A percentile compares a stretch with the other conserved stretches of the same genome.
Evolutionary conservation across 2,329 filamentous ascomycete genomes (phyloP).

Genomic region (Tolypocladium pustulatum): DNA sequence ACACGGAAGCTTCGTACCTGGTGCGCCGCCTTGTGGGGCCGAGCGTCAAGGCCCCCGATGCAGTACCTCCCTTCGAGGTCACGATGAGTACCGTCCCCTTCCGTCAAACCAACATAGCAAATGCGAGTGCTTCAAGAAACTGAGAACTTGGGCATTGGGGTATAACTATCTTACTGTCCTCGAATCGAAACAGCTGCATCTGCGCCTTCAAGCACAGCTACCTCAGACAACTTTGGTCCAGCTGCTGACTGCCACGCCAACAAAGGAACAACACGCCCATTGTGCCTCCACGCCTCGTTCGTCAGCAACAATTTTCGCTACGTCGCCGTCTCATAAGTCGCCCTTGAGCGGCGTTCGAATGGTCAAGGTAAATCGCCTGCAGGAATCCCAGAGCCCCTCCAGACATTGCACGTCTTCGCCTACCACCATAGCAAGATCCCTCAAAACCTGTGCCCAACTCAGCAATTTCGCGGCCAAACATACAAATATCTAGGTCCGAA

Average conservation of each 20-base stretch:
- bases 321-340: not conserved
- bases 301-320: not conserved
- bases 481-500: slow-evolving; percentile 3
- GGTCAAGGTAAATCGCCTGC: not conserved
- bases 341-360: not conserved
- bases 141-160: slow-evolving; percentile 1
- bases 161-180: slow-evolving; percentile 1
- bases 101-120: not conserved
- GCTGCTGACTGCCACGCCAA: not conserved
- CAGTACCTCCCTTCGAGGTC: not conserved
- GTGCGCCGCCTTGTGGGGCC: not conserved
- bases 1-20: not conserved
- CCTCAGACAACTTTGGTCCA: not conserved
- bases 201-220: not conserved
- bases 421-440: not conserved
- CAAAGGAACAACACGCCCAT: not conserved
- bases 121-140: not conserved
- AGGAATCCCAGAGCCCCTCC: not conserved
- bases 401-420: not conserved
- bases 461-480: not conserved
- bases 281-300: not conserved
- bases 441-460: not conserved
- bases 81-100: not conserved
- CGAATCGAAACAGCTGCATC: not conserved
- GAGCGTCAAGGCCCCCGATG: not conserved